Conservation (phyloP, 164 flowering plant species). For the Nymphaea colorata region DNA sequence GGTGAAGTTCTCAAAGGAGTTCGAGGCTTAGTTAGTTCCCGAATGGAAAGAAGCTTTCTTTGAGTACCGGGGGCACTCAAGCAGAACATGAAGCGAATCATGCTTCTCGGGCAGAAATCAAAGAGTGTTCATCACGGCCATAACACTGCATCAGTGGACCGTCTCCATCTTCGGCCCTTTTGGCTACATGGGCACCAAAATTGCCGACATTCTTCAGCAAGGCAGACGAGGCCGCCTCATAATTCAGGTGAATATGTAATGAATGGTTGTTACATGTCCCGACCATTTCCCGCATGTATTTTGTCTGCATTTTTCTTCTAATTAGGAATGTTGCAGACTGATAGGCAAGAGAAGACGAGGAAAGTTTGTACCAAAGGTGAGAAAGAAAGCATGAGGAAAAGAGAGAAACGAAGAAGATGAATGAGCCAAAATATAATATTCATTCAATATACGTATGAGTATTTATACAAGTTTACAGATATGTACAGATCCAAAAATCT, state of each 20-base stretch:
- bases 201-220: neutral
- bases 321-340: neutral
- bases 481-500: too few species aligned
- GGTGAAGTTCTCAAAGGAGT: too few species aligned
- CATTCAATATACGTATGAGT: too few species aligned
- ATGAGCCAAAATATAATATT: too few species aligned
- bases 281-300: neutral
- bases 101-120: slow-evolving; percentile 11
- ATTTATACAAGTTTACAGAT: too few species aligned
- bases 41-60: slow-evolving; percentile 97
- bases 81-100: slow-evolving; percentile 72
- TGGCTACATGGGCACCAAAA: neutral
- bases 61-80: slow-evolving; percentile 86
- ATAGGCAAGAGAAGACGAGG: neutral
- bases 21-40: slow-evolving; percentile 33
- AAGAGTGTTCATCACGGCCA: neutral
- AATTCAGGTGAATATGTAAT: neutral
- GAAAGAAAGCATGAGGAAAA: too few species aligned
- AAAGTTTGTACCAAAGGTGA: neutral
- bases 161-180: neutral
- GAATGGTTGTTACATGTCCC: too few species aligned
- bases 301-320: too few species aligned
- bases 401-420: too few species aligned
- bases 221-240: neutral
- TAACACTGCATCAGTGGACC: neutral